A percentile compares a stretch with the other conserved stretches of the same genome.
These are phyloP conservation scores for Terfezia claveryi DNA, from an alignment of 495 filamentous ascomycete genomes.

Conservation along the genomic window DNA sequence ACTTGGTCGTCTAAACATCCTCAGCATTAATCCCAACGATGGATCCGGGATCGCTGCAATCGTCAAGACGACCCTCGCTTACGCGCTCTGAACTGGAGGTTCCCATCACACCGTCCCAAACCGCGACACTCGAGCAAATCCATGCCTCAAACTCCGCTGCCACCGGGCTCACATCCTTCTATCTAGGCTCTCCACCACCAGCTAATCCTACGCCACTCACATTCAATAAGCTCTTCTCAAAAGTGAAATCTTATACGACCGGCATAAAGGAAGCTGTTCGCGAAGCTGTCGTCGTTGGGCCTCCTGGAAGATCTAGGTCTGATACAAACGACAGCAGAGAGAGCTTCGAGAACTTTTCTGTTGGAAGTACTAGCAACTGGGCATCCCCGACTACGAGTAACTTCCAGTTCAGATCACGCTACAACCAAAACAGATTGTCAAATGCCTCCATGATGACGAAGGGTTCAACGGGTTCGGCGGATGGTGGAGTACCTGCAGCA, in stretches of 20 bases:
- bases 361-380: conserved; percentile 10
- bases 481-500: conserved; percentile 13
- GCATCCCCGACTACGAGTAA: conserved; percentile 8
- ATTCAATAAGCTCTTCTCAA: conserved; percentile 16
- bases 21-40: no score
- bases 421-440: not conserved
- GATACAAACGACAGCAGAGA: conserved; percentile 13
- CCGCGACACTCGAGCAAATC: conserved; percentile 13
- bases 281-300: conserved; percentile 1
- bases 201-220: conserved; percentile 11
- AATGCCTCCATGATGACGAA: conserved; percentile 10
- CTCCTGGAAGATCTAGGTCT: not conserved
- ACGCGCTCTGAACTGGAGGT: no score
- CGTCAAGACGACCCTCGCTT: no score
- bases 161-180: conserved; percentile 18
- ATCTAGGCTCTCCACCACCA: conserved; percentile 14
- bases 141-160: conserved; percentile 18
- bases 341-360: conserved; percentile 9
- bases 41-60: no score
- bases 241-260: conserved; percentile 16
- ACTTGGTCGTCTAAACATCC: no score
- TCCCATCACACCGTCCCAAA: not conserved
- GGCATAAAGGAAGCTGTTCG: conserved; percentile 16
- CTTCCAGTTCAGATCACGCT: conserved; percentile 4
- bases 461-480: conserved; percentile 10